phyloP scores from a whole-genome alignment of 345 rosid species.

The Clausena lansium region DNA sequence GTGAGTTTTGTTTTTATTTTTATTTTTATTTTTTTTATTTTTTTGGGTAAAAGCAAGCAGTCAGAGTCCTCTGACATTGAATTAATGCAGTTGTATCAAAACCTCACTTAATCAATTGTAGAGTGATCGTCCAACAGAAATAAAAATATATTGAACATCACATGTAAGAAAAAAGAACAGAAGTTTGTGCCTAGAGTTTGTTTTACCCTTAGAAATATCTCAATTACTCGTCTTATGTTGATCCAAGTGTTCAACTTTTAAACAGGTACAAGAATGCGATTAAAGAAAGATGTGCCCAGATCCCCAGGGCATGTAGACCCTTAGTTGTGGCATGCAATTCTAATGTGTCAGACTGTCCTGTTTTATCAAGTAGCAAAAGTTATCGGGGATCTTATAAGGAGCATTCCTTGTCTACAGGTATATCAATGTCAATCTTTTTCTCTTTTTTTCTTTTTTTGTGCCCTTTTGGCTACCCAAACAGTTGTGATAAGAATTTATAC shows the following conservation, averaged over 20 bases:
- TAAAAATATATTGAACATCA: no score
- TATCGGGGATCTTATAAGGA: not conserved
- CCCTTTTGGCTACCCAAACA: no score
- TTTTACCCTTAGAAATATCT: not conserved
- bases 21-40: no score
- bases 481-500: not conserved
- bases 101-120: no score
- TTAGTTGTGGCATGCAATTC: constrained; percentile 1
- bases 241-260: not conserved
- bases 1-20: no score
- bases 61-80: not conserved
- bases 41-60: not conserved
- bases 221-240: not conserved
- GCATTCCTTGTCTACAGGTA: constrained; percentile 21
- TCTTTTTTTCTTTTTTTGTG: no score
- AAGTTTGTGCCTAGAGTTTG: not conserved
- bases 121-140: no score
- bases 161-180: not conserved
- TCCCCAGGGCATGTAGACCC: not conserved
- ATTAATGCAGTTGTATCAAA: not conserved
- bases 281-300: not conserved
- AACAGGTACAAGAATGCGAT: constrained; percentile 11
- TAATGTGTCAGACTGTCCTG: not conserved
- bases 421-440: not conserved
- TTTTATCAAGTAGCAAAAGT: not conserved